phyloP scores from a whole-genome alignment of 2,329 filamentous ascomycete genomes.

The Thielaviopsis musarum region DNA sequence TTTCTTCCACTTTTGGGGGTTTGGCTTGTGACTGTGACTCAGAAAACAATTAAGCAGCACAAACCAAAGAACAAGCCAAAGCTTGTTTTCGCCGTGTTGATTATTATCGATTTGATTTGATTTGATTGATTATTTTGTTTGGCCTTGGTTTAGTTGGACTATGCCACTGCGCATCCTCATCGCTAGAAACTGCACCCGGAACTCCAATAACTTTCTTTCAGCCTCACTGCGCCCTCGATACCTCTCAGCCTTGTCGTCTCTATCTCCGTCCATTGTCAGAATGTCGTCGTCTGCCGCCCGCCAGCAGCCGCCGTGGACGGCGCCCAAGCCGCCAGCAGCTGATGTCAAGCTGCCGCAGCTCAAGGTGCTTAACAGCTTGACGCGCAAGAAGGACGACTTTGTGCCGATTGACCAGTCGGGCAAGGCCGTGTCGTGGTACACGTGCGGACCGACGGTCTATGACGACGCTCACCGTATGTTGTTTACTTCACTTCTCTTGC shows the following conservation, averaged over 20 bases:
- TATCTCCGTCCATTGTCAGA: not conserved
- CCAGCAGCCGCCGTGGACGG: conserved; percentile 12
- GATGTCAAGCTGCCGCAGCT: conserved; percentile 8
- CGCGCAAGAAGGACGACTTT: conserved; percentile 12
- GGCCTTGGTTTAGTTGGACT: not conserved
- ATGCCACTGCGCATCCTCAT: not conserved
- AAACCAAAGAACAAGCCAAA: not conserved
- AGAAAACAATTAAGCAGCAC: not conserved
- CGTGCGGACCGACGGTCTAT: conserved; percentile 75
- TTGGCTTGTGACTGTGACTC: not conserved
- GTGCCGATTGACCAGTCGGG: conserved; percentile 12
- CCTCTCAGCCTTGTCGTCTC: not conserved
- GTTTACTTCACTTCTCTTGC: not conserved
- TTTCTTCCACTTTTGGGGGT: not conserved
- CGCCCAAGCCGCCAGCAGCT: conserved; percentile 4
- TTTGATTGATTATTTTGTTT: not conserved
- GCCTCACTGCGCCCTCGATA: not conserved
- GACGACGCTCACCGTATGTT: conserved; percentile 49
- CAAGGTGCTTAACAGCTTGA: conserved; percentile 12
- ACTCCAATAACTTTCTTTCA: not conserved
- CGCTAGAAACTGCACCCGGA: not conserved
- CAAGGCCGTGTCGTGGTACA: conserved; percentile 32
- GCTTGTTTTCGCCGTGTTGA: not conserved
- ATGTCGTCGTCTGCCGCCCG: conserved; percentile 10
- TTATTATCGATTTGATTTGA: not conserved